These are phyloP conservation scores for Fusarium oxysporum DNA, from an alignment of 2,329 filamentous ascomycete genomes.

Conservation along the genomic window DNA sequence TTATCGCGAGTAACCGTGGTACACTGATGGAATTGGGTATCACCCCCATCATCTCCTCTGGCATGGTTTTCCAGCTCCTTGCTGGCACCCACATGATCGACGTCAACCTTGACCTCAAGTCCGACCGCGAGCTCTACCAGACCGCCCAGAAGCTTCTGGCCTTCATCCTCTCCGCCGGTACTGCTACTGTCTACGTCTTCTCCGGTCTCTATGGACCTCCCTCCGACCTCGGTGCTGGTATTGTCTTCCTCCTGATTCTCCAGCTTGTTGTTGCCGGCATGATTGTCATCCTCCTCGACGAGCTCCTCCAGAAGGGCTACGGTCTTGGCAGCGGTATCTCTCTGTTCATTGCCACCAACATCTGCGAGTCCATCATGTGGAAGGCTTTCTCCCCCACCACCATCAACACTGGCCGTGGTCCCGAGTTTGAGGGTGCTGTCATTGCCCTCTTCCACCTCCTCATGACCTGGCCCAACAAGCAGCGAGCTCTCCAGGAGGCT, in stretches of 20 bases:
- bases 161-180: slow-evolving; percentile 96
- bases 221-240: slow-evolving; percentile 94
- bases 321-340: slow-evolving; percentile 98
- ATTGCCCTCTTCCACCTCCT: slow-evolving; percentile 98
- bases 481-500: slow-evolving; percentile 95
- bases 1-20: slow-evolving; percentile 98
- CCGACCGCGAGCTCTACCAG: slow-evolving; percentile 99
- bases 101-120: slow-evolving; percentile 99
- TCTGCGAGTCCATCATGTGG: slow-evolving; percentile 99
- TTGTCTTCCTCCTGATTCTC: slow-evolving; percentile 97
- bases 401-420: slow-evolving; percentile 98
- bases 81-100: slow-evolving; percentile 99
- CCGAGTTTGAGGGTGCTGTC: slow-evolving; percentile 98
- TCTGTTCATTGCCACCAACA: slow-evolving; percentile 99
- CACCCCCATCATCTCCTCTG: slow-evolving; percentile 98
- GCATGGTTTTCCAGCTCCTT: slow-evolving; percentile 99
- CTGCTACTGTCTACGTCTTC: slow-evolving; percentile 97
- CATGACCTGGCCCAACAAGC: slow-evolving; percentile 99
- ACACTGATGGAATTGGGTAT: slow-evolving; percentile 97
- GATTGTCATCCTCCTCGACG: slow-evolving; percentile 98
- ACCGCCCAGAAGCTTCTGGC: slow-evolving; percentile 99
- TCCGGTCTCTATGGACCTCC: slow-evolving; percentile 98
- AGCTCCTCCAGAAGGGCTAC: slow-evolving; percentile 99
- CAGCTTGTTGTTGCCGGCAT: slow-evolving; percentile 97
- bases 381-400: slow-evolving; percentile 99